A percentile compares a stretch with the other conserved stretches of the same genome.
These are phyloP conservation scores for Calonectria hawksworthii DNA, from an alignment of 2,329 filamentous ascomycete genomes.

Conservation along the genomic window DNA sequence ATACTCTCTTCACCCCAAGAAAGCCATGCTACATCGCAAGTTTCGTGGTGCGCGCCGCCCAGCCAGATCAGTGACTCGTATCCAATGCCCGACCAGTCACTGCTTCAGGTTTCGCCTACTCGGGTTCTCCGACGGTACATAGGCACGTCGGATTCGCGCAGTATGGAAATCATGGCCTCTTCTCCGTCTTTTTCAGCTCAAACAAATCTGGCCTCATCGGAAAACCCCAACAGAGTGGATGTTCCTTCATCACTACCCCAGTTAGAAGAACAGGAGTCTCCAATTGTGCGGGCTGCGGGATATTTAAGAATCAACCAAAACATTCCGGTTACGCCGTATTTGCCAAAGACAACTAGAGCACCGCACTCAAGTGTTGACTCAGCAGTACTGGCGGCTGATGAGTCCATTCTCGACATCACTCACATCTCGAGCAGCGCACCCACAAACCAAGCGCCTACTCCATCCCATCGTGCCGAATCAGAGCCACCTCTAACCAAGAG, in stretches of 20 bases:
- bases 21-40: constrained; percentile 38
- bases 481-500: constrained; percentile 50
- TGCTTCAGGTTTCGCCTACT: constrained; percentile 60
- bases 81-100: constrained; percentile 50
- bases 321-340: constrained; percentile 45
- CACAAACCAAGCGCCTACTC: constrained; percentile 31
- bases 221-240: constrained; percentile 3
- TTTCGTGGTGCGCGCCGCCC: constrained; percentile 59
- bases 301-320: constrained; percentile 25
- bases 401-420: constrained; percentile 44
- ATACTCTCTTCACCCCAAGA: constrained; percentile 25
- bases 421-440: constrained; percentile 51
- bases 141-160: constrained; percentile 44
- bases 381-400: constrained; percentile 24
- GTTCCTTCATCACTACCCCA: constrained; percentile 46
- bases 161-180: constrained; percentile 41
- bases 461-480: constrained; percentile 46
- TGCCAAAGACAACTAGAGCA: not conserved
- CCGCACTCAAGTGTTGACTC: constrained; percentile 19
- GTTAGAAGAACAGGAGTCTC: constrained; percentile 27
- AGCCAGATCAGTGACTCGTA: constrained; percentile 71
- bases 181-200: constrained; percentile 29
- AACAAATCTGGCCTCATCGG: constrained; percentile 8
- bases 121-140: constrained; percentile 65
- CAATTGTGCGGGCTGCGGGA: not conserved